phyloP scores from a whole-genome alignment of 2,329 filamentous ascomycete genomes.

The Phaeosphaeriaceae sp. region DNA sequence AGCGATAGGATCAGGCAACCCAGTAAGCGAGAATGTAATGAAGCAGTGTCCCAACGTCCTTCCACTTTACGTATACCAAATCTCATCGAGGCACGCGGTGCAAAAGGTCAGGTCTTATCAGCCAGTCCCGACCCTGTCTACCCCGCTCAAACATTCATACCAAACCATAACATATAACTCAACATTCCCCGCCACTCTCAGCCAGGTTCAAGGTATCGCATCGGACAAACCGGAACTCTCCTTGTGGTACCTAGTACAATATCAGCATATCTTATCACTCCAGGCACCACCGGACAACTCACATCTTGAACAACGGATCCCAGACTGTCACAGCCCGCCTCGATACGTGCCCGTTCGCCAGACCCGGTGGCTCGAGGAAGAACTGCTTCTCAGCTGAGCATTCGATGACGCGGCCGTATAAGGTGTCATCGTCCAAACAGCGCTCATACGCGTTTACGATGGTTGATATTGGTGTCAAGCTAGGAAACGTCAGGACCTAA shows the following conservation, averaged over 20 bases:
- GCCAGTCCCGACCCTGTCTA: neutral
- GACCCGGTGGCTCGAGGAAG: slow-evolving; percentile 46
- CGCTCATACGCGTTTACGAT: slow-evolving; percentile 56
- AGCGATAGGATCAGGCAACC: neutral
- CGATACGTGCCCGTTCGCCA: slow-evolving; percentile 52
- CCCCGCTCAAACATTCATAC: neutral
- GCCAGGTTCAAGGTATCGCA: slow-evolving; percentile 30
- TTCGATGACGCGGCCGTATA: slow-evolving; percentile 56
- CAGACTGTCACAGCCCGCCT: slow-evolving; percentile 56
- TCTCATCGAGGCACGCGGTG: neutral
- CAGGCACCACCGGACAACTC: neutral
- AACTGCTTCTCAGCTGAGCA: slow-evolving; percentile 53
- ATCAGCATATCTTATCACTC: slow-evolving; percentile 3
- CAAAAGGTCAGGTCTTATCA: neutral
- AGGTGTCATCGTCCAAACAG: slow-evolving; percentile 55
- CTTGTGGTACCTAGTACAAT: slow-evolving; percentile 44
- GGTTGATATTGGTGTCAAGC: slow-evolving; percentile 49
- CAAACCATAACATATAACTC: neutral
- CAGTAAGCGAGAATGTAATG: neutral
- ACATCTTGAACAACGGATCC: slow-evolving; percentile 57
- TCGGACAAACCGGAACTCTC: slow-evolving; percentile 52
- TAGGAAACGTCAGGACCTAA: slow-evolving; percentile 8
- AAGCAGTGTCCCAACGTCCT: neutral
- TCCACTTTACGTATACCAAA: neutral
- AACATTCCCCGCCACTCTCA: neutral